Conservation (phyloP, 768 basidiomycete genomes). For the Sistotremastrum suecicum region DNA sequence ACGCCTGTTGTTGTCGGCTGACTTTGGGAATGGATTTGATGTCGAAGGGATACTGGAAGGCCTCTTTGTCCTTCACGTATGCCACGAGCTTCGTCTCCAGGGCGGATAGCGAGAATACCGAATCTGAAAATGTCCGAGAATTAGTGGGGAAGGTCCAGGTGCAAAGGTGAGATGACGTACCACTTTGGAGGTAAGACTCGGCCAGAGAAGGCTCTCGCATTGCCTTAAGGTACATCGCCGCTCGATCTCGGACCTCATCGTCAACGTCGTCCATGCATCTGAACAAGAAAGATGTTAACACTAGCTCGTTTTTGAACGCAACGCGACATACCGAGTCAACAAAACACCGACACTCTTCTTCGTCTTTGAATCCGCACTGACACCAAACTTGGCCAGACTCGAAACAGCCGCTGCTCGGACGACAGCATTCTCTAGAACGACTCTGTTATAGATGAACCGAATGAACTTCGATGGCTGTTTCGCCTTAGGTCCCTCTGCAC, state of each 20-base stretch:
- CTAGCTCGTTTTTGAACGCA: conserved; percentile 2
- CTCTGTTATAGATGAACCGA: conserved; percentile 98
- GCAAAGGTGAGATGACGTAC: conserved; percentile 37
- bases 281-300: not conserved
- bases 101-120: conserved; percentile 80
- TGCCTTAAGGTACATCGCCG: conserved; percentile 83
- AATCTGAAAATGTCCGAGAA: conserved; percentile 38
- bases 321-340: conserved; percentile 49
- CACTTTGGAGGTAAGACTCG: conserved; percentile 83
- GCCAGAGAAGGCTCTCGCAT: conserved; percentile 71
- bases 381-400: conserved; percentile 92
- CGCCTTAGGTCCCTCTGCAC: conserved; percentile 90
- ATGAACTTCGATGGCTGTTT: conserved; percentile 98
- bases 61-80: conserved; percentile 75
- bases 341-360: conserved; percentile 82
- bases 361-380: conserved; percentile 70
- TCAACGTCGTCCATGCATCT: conserved; percentile 97
- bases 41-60: conserved; percentile 68
- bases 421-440: conserved; percentile 95
- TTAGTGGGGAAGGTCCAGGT: no score
- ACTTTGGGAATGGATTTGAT: conserved; percentile 80
- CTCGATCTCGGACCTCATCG: conserved; percentile 96
- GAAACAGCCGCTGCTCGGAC: conserved; percentile 94
- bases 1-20: conserved; percentile 82
- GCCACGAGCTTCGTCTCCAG: conserved; percentile 87